Conservation (phyloP, 2,329 filamentous ascomycete genomes). For the Exophiala sp. region DNA sequence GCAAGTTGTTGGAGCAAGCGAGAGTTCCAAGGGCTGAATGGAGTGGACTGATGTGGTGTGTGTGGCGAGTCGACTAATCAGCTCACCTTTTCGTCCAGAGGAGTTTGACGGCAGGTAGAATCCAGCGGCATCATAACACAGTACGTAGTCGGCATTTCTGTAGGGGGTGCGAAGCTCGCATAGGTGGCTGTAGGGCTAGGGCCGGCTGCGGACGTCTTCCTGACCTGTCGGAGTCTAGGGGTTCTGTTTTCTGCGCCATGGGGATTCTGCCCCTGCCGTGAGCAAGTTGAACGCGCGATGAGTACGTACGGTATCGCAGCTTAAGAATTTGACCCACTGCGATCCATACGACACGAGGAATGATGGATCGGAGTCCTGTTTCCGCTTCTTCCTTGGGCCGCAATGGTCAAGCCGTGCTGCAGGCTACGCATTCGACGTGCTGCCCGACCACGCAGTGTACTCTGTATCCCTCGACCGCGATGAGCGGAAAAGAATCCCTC, state of each 20-base stretch:
- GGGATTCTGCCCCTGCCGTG: not conserved
- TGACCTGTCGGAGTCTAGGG: too few relatives aligned
- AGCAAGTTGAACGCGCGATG: not conserved
- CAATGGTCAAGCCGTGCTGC: slow-evolving; percentile 19
- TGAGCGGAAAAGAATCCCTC: not conserved
- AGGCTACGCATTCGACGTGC: slow-evolving; percentile 11
- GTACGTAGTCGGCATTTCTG: too few relatives aligned
- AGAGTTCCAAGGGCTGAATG: too few relatives aligned
- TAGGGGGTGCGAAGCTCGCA: too few relatives aligned
- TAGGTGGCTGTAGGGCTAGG: too few relatives aligned
- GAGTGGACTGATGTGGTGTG: not conserved
- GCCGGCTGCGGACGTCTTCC: too few relatives aligned
- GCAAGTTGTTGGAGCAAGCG: too few relatives aligned
- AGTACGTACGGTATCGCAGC: not conserved
- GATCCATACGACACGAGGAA: slow-evolving; percentile 6
- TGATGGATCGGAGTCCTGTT: slow-evolving; percentile 16
- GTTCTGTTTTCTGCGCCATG: too few relatives aligned
- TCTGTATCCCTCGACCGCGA: not conserved
- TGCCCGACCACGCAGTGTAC: not conserved
- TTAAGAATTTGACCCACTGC: slow-evolving; percentile 2
- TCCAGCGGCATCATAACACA: too few relatives aligned
- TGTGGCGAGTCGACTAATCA: not conserved
- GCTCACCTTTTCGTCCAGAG: not conserved
- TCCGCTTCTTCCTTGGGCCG: slow-evolving; percentile 12
- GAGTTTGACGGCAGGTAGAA: too few relatives aligned